Conservation (phyloP, 345 rosid genomes). For the Gossypium longicalyx region DNA sequence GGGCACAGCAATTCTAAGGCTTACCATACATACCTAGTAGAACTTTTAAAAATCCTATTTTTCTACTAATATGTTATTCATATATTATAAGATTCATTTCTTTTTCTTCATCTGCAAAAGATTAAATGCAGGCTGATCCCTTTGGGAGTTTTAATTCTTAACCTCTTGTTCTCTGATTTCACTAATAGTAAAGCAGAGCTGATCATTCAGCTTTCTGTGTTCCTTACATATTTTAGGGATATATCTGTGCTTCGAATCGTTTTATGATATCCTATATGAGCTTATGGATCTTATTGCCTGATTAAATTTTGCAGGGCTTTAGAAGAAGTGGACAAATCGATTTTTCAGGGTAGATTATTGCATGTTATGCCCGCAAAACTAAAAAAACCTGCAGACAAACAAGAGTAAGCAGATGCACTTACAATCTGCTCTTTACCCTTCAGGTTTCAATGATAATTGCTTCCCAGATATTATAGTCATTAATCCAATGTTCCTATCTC, state of each 20-base stretch:
- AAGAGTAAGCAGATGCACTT: constrained; percentile 40
- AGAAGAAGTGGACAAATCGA: constrained; percentile 66
- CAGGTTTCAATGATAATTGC: not conserved
- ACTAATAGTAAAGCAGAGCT: not conserved
- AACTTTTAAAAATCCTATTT: not conserved
- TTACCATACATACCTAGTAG: not conserved
- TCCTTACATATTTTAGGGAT: not conserved
- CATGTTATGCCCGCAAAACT: constrained; percentile 77
- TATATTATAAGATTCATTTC: not conserved
- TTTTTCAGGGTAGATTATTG: constrained; percentile 86
- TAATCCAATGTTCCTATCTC: constrained; percentile 13
- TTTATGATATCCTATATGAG: not conserved
- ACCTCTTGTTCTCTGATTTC: not conserved
- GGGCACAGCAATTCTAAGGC: not conserved
- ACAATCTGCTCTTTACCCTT: constrained; percentile 4
- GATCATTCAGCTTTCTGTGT: not conserved
- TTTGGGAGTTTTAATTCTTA: not conserved
- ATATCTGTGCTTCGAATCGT: not conserved
- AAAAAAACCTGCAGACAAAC: constrained; percentile 42
- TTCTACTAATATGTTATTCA: not conserved
- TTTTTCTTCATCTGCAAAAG: not conserved
- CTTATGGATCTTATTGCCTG: constrained; percentile 4
- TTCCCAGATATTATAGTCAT: constrained; percentile 1
- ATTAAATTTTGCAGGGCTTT: constrained; percentile 54
- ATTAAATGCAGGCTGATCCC: not conserved